phyloP scores from a whole-genome alignment of 495 filamentous ascomycete species.

The Neurospora intermedia region DNA sequence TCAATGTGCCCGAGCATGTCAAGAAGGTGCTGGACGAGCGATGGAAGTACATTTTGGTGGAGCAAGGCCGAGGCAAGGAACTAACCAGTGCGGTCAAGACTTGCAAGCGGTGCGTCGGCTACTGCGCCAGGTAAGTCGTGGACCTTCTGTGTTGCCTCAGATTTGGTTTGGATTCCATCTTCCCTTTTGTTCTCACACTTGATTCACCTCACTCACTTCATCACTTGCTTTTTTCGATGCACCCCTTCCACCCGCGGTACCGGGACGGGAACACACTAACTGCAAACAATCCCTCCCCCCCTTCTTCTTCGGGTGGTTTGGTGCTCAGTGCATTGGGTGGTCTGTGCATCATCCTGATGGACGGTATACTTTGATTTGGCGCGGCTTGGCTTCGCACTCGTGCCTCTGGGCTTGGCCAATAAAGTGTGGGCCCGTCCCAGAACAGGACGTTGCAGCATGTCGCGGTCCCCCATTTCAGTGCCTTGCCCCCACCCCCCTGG shows the following conservation, averaged over 20 bases:
- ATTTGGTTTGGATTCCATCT: neutral
- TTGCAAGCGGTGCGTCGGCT: constrained; percentile 82
- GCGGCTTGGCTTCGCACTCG: neutral
- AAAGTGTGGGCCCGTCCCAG: neutral
- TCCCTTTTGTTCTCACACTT: neutral
- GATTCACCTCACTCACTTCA: neutral
- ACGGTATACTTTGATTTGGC: neutral
- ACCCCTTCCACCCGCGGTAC: neutral
- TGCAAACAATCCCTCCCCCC: neutral
- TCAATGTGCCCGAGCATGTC: constrained; percentile 90
- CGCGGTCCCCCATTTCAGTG: neutral
- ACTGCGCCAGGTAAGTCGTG: constrained; percentile 74
- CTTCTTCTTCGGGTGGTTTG: neutral
- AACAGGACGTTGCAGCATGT: neutral
- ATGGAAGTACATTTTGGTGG: constrained; percentile 91
- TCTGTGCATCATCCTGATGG: neutral
- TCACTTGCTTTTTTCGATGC: constrained; percentile 1
- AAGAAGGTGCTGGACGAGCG: constrained; percentile 90
- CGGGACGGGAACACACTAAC: neutral
- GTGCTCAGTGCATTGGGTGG: neutral
- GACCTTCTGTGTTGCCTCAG: constrained; percentile 1
- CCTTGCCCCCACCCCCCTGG: neutral
- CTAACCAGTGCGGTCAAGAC: constrained; percentile 92
- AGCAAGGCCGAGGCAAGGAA: constrained; percentile 85
- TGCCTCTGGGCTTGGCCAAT: neutral